These are phyloP conservation scores for Apodospora peruviana DNA, from an alignment of 495 filamentous ascomycete genomes.

Conservation along the genomic window DNA sequence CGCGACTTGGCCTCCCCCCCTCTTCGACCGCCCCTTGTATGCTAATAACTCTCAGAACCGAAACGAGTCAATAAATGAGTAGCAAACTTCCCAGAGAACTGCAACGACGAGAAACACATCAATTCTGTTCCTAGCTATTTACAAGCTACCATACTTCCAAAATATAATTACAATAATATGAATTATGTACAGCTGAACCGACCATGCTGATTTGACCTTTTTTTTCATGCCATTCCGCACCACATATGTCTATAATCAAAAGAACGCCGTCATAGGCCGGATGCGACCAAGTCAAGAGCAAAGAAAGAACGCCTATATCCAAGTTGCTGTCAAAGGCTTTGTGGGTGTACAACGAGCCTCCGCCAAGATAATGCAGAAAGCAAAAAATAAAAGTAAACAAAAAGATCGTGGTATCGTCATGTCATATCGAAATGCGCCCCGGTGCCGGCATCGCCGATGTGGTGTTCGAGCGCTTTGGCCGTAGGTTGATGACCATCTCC, in stretches of 20 bases:
- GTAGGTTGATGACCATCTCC: slow-evolving; percentile 76
- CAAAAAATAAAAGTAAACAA: slow-evolving; percentile 1
- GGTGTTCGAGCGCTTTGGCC: slow-evolving; percentile 43
- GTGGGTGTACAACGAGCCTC: neutral
- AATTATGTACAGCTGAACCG: neutral
- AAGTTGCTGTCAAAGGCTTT: neutral
- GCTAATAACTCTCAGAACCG: no score
- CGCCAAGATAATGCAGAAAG: neutral
- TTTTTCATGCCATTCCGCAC: no score
- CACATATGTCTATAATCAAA: neutral
- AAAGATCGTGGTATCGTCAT: neutral
- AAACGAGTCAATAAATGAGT: no score
- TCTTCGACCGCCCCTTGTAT: no score
- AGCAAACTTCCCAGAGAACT: no score
- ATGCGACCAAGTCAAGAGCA: neutral
- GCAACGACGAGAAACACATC: no score
- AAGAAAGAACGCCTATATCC: slow-evolving; percentile 1
- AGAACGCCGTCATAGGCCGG: slow-evolving; percentile 14
- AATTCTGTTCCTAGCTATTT: no score
- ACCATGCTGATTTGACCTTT: no score
- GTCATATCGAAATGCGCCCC: slow-evolving; percentile 30
- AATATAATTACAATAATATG: slow-evolving; percentile 14
- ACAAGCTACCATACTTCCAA: slow-evolving; percentile 4
- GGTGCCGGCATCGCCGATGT: slow-evolving; percentile 14
- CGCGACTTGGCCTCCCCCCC: no score